Evolutionary conservation across 148 eudicot species (phyloP).

Genomic region (Beta vulgaris): DNA sequence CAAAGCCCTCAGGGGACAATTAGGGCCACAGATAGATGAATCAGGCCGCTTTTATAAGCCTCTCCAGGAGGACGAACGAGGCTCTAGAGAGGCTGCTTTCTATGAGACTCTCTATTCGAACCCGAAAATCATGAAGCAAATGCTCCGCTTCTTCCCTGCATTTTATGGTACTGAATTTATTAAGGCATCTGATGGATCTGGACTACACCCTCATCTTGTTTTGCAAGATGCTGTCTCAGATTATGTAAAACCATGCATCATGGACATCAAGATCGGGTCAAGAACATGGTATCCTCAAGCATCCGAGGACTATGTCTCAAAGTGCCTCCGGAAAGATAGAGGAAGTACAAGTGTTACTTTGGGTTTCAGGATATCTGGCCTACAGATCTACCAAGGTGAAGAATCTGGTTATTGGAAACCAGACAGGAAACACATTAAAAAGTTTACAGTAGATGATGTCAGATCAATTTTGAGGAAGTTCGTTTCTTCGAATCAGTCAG

Average conservation of each 20-base stretch:
- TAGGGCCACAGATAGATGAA: slow-evolving; percentile 75
- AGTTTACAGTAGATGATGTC: slow-evolving; percentile 46
- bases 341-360: slow-evolving; percentile 43
- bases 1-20: slow-evolving; percentile 51
- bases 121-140: slow-evolving; percentile 41
- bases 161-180: slow-evolving; percentile 60
- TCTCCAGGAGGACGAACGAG: slow-evolving; percentile 71
- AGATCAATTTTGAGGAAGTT: slow-evolving; percentile 52
- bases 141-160: slow-evolving; percentile 61
- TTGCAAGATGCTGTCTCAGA: slow-evolving; percentile 47
- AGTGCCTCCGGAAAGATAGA: slow-evolving; percentile 63
- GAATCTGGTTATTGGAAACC: slow-evolving; percentile 69
- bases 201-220: slow-evolving; percentile 60
- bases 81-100: slow-evolving; percentile 59
- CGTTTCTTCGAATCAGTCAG: slow-evolving; percentile 46
- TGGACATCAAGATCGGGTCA: slow-evolving; percentile 82
- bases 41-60: slow-evolving; percentile 88
- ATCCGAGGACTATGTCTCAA: slow-evolving; percentile 55
- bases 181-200: slow-evolving; percentile 79
- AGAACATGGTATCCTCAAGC: slow-evolving; percentile 75
- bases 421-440: slow-evolving; percentile 27
- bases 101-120: slow-evolving; percentile 56
- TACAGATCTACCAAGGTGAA: slow-evolving; percentile 38
- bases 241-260: slow-evolving; percentile 57
- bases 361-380: slow-evolving; percentile 77